Conservation (phyloP, 225 moss, liverwort and hornwort species). For the Pseudisothecium myosuroides region DNA sequence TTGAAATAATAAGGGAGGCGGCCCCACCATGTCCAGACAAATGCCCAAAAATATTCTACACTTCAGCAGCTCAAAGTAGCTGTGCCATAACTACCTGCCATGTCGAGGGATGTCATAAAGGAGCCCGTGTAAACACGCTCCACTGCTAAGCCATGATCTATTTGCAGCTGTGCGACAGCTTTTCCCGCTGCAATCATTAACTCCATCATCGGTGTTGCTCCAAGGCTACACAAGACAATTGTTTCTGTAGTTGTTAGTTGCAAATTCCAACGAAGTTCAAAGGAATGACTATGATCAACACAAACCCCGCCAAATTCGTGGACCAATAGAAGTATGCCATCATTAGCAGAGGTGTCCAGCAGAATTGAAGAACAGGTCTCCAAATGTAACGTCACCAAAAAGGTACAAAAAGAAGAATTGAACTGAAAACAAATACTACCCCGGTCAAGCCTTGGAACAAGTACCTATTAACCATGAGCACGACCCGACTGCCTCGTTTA, state of each 20-base stretch:
- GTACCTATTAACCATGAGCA: slow-evolving; percentile 95
- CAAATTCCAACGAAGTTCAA: neutral
- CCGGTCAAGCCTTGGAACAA: neutral
- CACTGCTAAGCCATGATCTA: slow-evolving; percentile 87
- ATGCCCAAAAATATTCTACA: neutral
- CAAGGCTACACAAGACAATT: slow-evolving; percentile 55
- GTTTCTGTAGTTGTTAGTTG: neutral
- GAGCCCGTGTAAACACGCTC: slow-evolving; percentile 92
- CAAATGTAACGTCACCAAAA: neutral
- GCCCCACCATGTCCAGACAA: neutral
- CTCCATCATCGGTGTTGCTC: slow-evolving; percentile 96
- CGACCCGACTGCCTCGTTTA: slow-evolving; percentile 77
- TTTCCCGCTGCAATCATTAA: slow-evolving; percentile 90
- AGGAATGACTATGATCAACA: neutral
- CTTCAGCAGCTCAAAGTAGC: neutral
- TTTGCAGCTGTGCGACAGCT: slow-evolving; percentile 92
- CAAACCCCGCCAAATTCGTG: neutral
- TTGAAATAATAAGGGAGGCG: neutral
- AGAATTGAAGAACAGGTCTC: neutral
- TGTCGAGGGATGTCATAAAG: slow-evolving; percentile 95
- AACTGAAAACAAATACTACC: neutral
- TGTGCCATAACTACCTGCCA: slow-evolving; percentile 65
- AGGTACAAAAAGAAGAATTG: neutral
- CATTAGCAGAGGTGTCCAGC: neutral
- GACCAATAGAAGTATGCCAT: neutral